Evolutionary conservation across 75 land plant genomes (phyloP), one percentile per base, ranked within the genome.

Genomic region (Gnetum montanum): DNA sequence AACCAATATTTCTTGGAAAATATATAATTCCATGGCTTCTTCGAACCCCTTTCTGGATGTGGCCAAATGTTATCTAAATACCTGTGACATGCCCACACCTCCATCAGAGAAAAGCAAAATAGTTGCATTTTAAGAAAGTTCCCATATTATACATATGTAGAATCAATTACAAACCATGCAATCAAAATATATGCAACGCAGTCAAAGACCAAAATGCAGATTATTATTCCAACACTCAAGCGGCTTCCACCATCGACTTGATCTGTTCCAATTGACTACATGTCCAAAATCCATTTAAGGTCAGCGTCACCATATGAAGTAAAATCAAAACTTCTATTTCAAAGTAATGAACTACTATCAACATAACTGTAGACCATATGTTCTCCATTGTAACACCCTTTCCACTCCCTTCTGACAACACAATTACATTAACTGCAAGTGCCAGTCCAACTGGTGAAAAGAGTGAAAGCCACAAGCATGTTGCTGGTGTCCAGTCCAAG

Each of bases 41-140:
- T 65, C 13, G 68, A 16, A 45, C 68, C 68, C 34, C 68, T 65
- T 46, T 60, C 66, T 24, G 68, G 68, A 65, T 65, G 68, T 46
- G 68, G 68, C 68, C 68, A 66, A 46, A 66, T 66, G 36, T 66
- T 66, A 61, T 66, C 68, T 58, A 66, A 47, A 46, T 66, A 66
- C 68, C 68, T 66, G 36, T 36, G 46, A 36, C 28, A n/a, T n/a
- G n/a, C n/a, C n/a, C n/a, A n/a, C n/a, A n/a, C n/a, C n/a, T n/a
- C n/a, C n/a, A n/a, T n/a, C n/a, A n/a, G n/a, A n/a, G n/a, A n/a
- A n/a, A n/a, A n/a, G n/a, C n/a, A n/a, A n/a, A n/a, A n/a, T n/a
- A n/a, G n/a, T n/a, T n/a, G n/a, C n/a, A n/a, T n/a, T n/a, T n/a
- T n/a, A n/a, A n/a, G n/a, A n/a, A n/a, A n/a, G n/a, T n/a, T n/a